Evolutionary conservation across 78 protist genomes (phyloP).

Genomic region (Speleostelium caveatum): DNA sequence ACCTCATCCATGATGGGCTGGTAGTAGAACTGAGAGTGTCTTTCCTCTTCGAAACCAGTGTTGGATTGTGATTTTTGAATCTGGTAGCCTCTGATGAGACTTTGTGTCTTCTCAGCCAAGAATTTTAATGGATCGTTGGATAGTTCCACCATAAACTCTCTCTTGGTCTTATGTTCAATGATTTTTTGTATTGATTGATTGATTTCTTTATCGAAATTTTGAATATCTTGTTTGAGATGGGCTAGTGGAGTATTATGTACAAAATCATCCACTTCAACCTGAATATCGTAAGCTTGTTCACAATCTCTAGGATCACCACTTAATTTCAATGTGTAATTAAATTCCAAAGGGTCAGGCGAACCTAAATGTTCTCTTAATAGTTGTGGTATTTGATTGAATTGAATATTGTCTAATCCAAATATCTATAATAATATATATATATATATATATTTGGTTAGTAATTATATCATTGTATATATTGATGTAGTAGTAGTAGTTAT

Average conservation of each 20-base stretch:
- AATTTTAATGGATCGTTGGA: conserved; percentile 38
- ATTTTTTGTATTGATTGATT: conserved; percentile 36
- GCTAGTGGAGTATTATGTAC: not conserved
- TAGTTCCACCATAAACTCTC: conserved; percentile 56
- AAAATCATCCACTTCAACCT: conserved; percentile 65
- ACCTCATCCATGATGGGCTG: conserved; percentile 70
- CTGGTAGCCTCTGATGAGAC: conserved; percentile 47
- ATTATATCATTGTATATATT: not conserved
- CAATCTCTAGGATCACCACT: conserved; percentile 63
- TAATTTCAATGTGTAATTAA: conserved; percentile 35
- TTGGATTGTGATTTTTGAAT: conserved; percentile 38
- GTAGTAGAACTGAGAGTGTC: conserved; percentile 67
- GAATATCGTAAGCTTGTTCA: conserved; percentile 71
- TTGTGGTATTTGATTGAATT: conserved; percentile 79
- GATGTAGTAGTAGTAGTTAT: not conserved
- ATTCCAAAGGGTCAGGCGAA: conserved; percentile 77
- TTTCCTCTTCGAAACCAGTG: conserved; percentile 75
- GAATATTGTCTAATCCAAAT: conserved; percentile 48
- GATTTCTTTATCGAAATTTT: conserved; percentile 47
- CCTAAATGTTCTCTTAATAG: conserved; percentile 66
- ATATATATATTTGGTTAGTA: too few species aligned
- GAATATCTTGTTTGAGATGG: conserved; percentile 8
- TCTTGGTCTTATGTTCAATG: conserved; percentile 46
- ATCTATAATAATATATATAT: conserved; percentile 25
- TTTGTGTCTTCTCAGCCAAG: conserved; percentile 14